These are phyloP conservation scores for Amanita thiersii DNA, from an alignment of 768 basidiomycete species.

Conservation along the genomic window DNA sequence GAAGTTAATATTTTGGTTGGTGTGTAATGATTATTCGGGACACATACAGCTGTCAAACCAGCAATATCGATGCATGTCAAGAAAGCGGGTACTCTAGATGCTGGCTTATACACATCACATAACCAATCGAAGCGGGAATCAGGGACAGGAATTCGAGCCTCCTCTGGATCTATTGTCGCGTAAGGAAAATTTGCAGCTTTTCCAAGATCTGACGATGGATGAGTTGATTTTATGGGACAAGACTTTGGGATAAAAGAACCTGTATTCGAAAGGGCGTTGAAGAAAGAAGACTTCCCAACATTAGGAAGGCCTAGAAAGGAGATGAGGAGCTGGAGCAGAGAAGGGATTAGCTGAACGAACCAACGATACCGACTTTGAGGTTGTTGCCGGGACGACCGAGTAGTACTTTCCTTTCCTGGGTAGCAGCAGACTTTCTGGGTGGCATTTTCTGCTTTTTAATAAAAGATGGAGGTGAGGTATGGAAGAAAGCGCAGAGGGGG, in stretches of 20 bases:
- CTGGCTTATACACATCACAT: slow-evolving; percentile 83
- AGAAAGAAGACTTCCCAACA: slow-evolving; percentile 99
- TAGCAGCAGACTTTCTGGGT: slow-evolving; percentile 70
- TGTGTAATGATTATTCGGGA: slow-evolving; percentile 1
- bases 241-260: slow-evolving; percentile 39
- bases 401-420: slow-evolving; percentile 73
- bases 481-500: slow-evolving; percentile 19
- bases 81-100: slow-evolving; percentile 82
- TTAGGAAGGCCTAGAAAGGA: slow-evolving; percentile 71
- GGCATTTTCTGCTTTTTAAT: slow-evolving; percentile 71
- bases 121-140: slow-evolving; percentile 95
- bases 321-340: slow-evolving; percentile 14
- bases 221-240: background rate
- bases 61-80: slow-evolving; percentile 99
- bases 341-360: slow-evolving; percentile 38
- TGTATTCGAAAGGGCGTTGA: slow-evolving; percentile 91
- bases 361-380: slow-evolving; percentile 98
- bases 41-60: slow-evolving; percentile 82
- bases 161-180: slow-evolving; percentile 88
- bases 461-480: slow-evolving; percentile 11
- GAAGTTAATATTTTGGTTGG: slow-evolving; percentile 6
- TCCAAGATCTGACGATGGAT: slow-evolving; percentile 59
- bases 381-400: slow-evolving; percentile 95
- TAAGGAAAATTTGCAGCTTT: slow-evolving; percentile 99
- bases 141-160: slow-evolving; percentile 93